Conservation (phyloP, 2,329 filamentous ascomycete species). For the Cladophialophora psammophila region DNA sequence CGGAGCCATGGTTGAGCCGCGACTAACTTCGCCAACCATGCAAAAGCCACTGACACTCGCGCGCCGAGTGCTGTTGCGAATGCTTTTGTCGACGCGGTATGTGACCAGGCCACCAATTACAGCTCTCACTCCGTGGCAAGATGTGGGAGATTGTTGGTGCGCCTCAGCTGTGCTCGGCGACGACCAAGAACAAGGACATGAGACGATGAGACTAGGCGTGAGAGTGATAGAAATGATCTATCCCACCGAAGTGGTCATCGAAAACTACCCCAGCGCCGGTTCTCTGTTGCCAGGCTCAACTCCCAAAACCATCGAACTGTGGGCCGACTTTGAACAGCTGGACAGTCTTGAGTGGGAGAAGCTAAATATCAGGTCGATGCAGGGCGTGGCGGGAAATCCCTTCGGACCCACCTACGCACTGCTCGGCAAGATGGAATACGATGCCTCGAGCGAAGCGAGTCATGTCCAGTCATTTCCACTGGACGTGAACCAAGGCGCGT, state of each 20-base stretch:
- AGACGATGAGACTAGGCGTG: constrained; percentile 53
- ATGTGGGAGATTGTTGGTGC: constrained; percentile 90
- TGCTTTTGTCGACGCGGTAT: constrained; percentile 31
- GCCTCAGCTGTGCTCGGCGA: constrained; percentile 56
- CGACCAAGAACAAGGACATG: constrained; percentile 38
- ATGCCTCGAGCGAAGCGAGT: constrained; percentile 36
- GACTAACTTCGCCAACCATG: constrained; percentile 66
- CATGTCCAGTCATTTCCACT: constrained; percentile 51
- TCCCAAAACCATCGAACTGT: constrained; percentile 74
- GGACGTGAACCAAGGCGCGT: constrained; percentile 42
- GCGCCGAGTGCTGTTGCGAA: constrained; percentile 37
- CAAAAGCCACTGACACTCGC: constrained; percentile 42
- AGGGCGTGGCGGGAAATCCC: constrained; percentile 21
- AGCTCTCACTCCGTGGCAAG: constrained; percentile 74
- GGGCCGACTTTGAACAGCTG: constrained; percentile 64
- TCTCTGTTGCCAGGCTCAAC: constrained; percentile 67
- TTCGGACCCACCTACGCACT: constrained; percentile 32
- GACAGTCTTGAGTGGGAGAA: constrained; percentile 33
- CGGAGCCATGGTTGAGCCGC: constrained; percentile 70
- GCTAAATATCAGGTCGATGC: constrained; percentile 34
- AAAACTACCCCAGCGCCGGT: constrained; percentile 71
- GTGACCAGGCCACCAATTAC: constrained; percentile 51
- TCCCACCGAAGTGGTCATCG: constrained; percentile 73
- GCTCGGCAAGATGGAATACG: constrained; percentile 37
- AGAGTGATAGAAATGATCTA: constrained; percentile 59